Base-by-base conservation (phyloP, 139 green algal species). In the Zygnema circumcarinatum region DNA sequence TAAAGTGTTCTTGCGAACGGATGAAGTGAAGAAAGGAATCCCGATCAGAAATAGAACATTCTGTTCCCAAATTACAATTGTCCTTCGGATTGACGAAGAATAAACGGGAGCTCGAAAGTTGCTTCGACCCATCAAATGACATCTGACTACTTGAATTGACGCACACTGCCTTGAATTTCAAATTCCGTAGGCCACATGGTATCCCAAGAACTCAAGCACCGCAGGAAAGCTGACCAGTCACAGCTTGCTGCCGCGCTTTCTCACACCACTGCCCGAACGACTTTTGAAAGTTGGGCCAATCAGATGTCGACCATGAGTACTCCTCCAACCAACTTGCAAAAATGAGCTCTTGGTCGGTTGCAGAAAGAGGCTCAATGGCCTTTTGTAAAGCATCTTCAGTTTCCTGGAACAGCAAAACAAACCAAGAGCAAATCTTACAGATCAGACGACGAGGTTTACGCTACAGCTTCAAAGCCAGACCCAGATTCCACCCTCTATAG, bases 231-330 rank as follows among this genome's bases (percentile, higher is more conserved):
- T 29, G 20, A 56, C n/a, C 32, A 39, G 31, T 47, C 29, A 68
- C 74, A 67, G 74, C 22, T n/a, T 81, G 42, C 33, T 32, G 1
- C 7, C 74, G 74, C n/a, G 74, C 42, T 3, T 3, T 81, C 39
- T 81, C 31, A 67, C 74, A 81, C 74, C 74, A 81, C 29, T 22
- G 21, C n/a, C 42, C 39, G 32, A 68, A 81, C 39, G 74, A 47
- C 31, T 47, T 47, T 21, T 81, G 74, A 47, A 81, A 52, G 2
- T 81, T 81, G 33, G 74, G 74, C 74, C 74, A 81, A 81, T 81
- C 74, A 81, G 74, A 81, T 32, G 32, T 81, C 47, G 74, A 81
- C 74, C 74, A 81, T 56, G 74, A 68, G 32, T 54, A 81, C n/a
- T 81, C 74, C 42, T 81, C 39, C 74, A 81, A 52, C 74, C 74